These are phyloP conservation scores for Grosmannia clavigera DNA, from an alignment of 2,329 filamentous ascomycete genomes.

Conservation along the genomic window DNA sequence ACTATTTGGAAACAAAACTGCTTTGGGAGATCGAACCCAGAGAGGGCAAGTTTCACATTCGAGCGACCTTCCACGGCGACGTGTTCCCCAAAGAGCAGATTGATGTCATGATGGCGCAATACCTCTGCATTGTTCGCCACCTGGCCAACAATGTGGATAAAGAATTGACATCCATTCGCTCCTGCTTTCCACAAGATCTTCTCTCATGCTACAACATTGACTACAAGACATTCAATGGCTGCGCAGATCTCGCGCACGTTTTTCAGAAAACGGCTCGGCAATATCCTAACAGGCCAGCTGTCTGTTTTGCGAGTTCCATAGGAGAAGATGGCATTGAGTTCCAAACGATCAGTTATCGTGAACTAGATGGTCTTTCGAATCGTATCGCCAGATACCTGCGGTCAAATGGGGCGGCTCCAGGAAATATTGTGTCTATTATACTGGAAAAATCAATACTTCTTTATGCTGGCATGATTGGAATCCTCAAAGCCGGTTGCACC, in stretches of 20 bases:
- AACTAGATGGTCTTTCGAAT: constrained; percentile 55
- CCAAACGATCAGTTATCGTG: constrained; percentile 45
- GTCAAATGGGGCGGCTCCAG: constrained; percentile 30
- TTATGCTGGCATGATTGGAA: constrained; percentile 63
- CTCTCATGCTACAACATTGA: constrained; percentile 38
- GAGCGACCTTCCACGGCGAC: constrained; percentile 34
- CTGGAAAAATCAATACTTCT: constrained; percentile 66
- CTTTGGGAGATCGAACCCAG: constrained; percentile 64
- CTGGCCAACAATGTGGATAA: constrained; percentile 16
- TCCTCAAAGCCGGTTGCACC: constrained; percentile 61
- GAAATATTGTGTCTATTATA: constrained; percentile 56
- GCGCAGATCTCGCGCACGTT: constrained; percentile 33
- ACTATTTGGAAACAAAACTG: constrained; percentile 64
- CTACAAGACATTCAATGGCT: constrained; percentile 20
- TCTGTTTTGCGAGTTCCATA: constrained; percentile 49
- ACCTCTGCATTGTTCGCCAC: constrained; percentile 35
- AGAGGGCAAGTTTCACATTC: constrained; percentile 24
- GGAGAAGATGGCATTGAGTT: constrained; percentile 21
- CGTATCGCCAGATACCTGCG: constrained; percentile 45
- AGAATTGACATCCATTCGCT: constrained; percentile 14
- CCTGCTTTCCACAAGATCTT: constrained; percentile 18
- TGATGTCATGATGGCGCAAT: constrained; percentile 44
- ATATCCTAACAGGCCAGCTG: constrained; percentile 43
- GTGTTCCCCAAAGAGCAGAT: constrained; percentile 43
- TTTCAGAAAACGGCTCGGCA: constrained; percentile 40